Evolutionary conservation across 306 rosid species (phyloP).

Genomic region (Cotoneaster glaucophyllus): DNA sequence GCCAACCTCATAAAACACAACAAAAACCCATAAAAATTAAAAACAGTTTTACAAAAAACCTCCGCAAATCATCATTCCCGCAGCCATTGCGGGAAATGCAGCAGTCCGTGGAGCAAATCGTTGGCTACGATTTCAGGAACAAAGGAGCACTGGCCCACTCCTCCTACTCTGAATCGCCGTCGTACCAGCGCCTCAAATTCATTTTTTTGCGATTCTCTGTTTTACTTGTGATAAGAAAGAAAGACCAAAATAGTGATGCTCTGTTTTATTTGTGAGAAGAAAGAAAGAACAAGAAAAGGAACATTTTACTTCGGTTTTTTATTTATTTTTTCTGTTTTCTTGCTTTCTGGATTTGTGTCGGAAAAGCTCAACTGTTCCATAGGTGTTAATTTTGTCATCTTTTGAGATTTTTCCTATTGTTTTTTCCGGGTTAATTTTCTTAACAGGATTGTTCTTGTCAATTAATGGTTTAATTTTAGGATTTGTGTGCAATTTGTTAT

Average conservation of each 20-base stretch:
- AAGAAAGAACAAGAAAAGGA: too few relatives aligned
- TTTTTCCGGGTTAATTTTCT: not conserved
- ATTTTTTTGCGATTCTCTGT: not conserved
- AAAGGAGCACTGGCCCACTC: slow-evolving; percentile 68
- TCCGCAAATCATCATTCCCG: not conserved
- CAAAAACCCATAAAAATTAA: too few relatives aligned
- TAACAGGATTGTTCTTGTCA: not conserved
- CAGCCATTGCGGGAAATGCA: slow-evolving; percentile 15
- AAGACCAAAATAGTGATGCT: too few relatives aligned
- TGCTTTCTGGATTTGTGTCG: not conserved
- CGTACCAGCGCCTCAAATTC: slow-evolving; percentile 71
- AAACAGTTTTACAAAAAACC: not conserved
- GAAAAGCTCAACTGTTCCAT: not conserved
- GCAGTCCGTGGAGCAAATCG: slow-evolving; percentile 21
- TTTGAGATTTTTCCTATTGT: not conserved
- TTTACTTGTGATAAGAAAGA: too few relatives aligned
- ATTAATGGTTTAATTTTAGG: too few relatives aligned
- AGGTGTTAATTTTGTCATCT: not conserved
- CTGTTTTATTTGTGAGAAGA: too few relatives aligned
- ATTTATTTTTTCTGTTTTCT: too few relatives aligned
- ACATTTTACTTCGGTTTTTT: not conserved
- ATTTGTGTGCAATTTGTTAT: not conserved
- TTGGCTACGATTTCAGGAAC: slow-evolving; percentile 35
- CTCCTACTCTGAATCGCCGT: slow-evolving; percentile 20
- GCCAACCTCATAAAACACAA: not conserved